Evolutionary conservation across 164 flowering plant species (phyloP), one percentile per base, ranked within the genome.

Genomic region (Echeveria elegans): DNA sequence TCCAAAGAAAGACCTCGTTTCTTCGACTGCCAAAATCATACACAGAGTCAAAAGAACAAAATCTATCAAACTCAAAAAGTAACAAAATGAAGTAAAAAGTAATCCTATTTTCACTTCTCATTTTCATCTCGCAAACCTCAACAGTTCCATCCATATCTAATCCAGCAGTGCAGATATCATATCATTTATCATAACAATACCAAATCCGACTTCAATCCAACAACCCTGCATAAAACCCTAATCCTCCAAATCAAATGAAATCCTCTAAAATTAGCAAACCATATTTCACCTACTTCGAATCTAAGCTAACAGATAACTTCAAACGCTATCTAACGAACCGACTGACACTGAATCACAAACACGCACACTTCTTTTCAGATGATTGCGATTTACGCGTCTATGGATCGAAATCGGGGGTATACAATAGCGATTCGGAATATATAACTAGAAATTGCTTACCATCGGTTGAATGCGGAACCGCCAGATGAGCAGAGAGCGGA

Each of bases 1-100:
- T 93, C 98, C 85, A 93, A 77, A 1, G 98, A 93, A 73, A 93
- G 92, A 6, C 98, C 97, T 66, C 98, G 77, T 77, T 90, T 93
- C 94, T 90, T 92, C 15, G 96, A 92, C 98, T 92, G 76, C 66
- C 23, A 37, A 28, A 0, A 53, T 3, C 60, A 53, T 16, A 28
- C n/a, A 56, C 30, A 5, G 7, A 28, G 18, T 56, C 32, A 26
- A 28, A 6, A 0, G 30, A 24, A 52, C n/a, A n/a, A 43, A 43
- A 43, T 56, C 14, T 28, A 56, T 56, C 19, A 56, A 56, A 52
- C 14, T 52, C 29, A 52, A n/a, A n/a, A n/a, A 19, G 14, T 21
- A 52, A 9, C 29, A 56, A 14, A 1, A 53, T 9, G 4, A 23
- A 56, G 19, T 2, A 56, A 28, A 56, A 1, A 9, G 5, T 26